phyloP scores from a whole-genome alignment of 805 yeast genomes.

The Wickerhamiella cacticola region DNA sequence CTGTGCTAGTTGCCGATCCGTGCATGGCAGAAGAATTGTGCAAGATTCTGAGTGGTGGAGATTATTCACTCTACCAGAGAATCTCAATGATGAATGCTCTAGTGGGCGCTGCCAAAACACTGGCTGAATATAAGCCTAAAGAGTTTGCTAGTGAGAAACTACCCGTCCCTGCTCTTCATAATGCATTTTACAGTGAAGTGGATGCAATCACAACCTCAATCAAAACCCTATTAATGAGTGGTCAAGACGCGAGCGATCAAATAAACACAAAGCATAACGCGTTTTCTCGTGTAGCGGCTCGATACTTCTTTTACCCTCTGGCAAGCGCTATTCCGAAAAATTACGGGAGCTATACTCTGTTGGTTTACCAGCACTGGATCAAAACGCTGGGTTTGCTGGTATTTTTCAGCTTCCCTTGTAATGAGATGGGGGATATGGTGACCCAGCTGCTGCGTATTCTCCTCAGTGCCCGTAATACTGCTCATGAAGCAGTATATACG shows the following conservation, averaged over 20 bases:
- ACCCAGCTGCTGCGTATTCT: slow-evolving; percentile 35
- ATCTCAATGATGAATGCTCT: slow-evolving; percentile 54
- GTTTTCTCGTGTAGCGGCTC: slow-evolving; percentile 36
- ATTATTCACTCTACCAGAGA: slow-evolving; percentile 70
- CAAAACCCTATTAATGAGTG: neutral
- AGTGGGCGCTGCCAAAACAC: slow-evolving; percentile 60
- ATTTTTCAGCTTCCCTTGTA: slow-evolving; percentile 46
- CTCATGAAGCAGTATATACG: slow-evolving; percentile 27
- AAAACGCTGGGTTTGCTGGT: slow-evolving; percentile 46
- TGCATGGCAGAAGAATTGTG: slow-evolving; percentile 32
- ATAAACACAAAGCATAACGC: neutral
- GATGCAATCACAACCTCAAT: slow-evolving; percentile 8
- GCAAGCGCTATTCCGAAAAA: slow-evolving; percentile 25
- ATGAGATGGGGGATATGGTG: slow-evolving; percentile 44
- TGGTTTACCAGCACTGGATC: slow-evolving; percentile 47
- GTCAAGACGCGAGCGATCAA: neutral
- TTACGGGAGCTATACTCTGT: slow-evolving; percentile 18
- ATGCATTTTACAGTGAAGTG: slow-evolving; percentile 30
- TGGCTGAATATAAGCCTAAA: slow-evolving; percentile 43
- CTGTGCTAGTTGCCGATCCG: slow-evolving; percentile 49
- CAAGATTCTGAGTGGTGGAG: slow-evolving; percentile 49
- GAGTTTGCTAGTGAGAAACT: slow-evolving; percentile 28
- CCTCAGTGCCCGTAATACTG: slow-evolving; percentile 16
- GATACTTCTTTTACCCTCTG: slow-evolving; percentile 43
- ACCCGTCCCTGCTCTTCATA: slow-evolving; percentile 37